A percentile compares a stretch with the other conserved stretches of the same genome.
phyloP scores from a whole-genome alignment of 2,329 filamentous ascomycete genomes.

The Monilinia polystroma region DNA sequence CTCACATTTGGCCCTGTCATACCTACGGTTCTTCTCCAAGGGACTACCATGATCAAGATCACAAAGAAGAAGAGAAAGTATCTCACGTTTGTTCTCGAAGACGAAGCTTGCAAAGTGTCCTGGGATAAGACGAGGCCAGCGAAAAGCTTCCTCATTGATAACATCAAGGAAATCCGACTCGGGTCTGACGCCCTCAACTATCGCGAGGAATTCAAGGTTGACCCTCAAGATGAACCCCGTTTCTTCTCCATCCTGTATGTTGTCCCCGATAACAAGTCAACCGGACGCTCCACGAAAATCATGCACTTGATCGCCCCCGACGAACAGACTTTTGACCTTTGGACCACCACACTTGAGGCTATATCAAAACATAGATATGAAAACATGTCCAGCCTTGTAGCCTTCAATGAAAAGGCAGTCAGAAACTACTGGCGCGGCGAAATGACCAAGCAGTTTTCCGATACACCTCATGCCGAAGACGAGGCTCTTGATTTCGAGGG shows the following conservation, averaged over 20 bases:
- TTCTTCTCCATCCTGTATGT: conserved; percentile 93
- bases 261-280: conserved; percentile 68
- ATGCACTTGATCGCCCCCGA: conserved; percentile 84
- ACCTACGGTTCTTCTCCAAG: conserved; percentile 72
- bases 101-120: conserved; percentile 78
- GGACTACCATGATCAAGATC: conserved; percentile 76
- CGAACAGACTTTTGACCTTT: conserved; percentile 68
- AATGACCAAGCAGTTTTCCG: conserved; percentile 67
- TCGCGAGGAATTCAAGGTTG: conserved; percentile 75
- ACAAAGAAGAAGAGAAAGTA: conserved; percentile 80
- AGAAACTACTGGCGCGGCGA: conserved; percentile 83
- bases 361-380: conserved; percentile 85
- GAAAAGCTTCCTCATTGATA: conserved; percentile 90
- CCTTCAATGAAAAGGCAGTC: conserved; percentile 79
- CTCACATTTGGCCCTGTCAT: conserved; percentile 65
- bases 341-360: conserved; percentile 80
- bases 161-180: conserved; percentile 86
- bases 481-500: conserved; percentile 73
- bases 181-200: conserved; percentile 86
- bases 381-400: conserved; percentile 84
- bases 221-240: conserved; percentile 63
- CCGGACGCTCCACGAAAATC: conserved; percentile 67
- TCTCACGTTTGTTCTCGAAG: conserved; percentile 71
- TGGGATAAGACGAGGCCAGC: conserved; percentile 79
- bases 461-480: conserved; percentile 50